A percentile compares a stretch with the other conserved stretches of the same genome.
These are phyloP conservation scores for Cucurbita moschata DNA, from an alignment of 306 rosid species.

Conservation along the genomic window DNA sequence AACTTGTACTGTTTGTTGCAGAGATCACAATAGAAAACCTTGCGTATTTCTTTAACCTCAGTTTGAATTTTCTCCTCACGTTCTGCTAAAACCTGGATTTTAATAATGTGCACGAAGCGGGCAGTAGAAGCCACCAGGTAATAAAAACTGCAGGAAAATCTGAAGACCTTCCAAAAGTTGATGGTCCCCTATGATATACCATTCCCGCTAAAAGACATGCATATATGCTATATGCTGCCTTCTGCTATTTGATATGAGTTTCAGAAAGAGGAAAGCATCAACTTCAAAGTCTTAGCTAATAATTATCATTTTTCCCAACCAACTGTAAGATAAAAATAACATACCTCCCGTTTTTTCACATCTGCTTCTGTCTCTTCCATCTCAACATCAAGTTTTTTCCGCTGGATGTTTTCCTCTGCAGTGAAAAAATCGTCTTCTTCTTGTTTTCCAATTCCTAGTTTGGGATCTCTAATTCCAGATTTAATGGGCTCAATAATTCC, in stretches of 20 bases:
- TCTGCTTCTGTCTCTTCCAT: conserved; percentile 81
- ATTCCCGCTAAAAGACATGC: conserved; percentile 80
- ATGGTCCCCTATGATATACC: conserved; percentile 85
- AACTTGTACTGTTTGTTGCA: conserved; percentile 96
- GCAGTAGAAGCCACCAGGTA: conserved; percentile 99
- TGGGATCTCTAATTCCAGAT: conserved; percentile 92
- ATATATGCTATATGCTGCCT: conserved; percentile 94
- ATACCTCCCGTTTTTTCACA: conserved; percentile 87
- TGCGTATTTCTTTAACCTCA: conserved; percentile 84
- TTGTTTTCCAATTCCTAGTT: conserved; percentile 82
- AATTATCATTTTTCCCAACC: conserved; percentile 18
- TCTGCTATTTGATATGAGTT: conserved; percentile 74
- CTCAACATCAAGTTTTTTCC: conserved; percentile 78
- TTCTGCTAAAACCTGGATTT: conserved; percentile 97
- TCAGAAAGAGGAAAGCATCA: conserved; percentile 76
- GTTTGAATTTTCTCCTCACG: conserved; percentile 95
- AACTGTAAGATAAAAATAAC: conserved; percentile 17
- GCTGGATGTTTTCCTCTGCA: conserved; percentile 89
- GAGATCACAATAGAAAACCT: conserved; percentile 91
- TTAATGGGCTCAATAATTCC: conserved; percentile 85
- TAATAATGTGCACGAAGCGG: conserved; percentile 97
- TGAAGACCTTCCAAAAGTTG: conserved; percentile 97
- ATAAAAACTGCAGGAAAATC: conserved; percentile 99
- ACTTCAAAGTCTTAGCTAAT: conserved; percentile 39
- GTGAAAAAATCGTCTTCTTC: conserved; percentile 91